These are phyloP conservation scores for Apiospora koreana DNA, from an alignment of 2,329 filamentous ascomycete species.

Conservation along the genomic window DNA sequence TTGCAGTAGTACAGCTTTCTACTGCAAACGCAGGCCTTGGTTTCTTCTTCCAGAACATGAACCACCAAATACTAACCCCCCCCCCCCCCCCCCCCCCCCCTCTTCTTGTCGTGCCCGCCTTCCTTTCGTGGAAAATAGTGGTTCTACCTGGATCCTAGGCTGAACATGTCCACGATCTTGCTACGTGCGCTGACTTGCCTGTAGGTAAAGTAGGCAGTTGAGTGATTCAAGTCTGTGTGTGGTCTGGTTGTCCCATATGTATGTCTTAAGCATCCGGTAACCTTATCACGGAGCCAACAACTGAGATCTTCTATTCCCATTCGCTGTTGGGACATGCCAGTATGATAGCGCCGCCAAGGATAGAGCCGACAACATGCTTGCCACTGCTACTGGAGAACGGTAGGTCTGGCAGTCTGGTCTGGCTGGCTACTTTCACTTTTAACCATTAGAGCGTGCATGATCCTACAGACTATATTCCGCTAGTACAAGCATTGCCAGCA, in stretches of 20 bases:
- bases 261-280: background rate
- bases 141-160: background rate
- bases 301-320: background rate
- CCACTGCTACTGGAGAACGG: background rate
- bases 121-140: background rate
- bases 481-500: constrained; percentile 4
- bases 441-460: background rate
- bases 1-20: background rate
- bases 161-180: background rate
- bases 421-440: background rate
- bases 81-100: too few species aligned
- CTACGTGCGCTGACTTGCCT: background rate
- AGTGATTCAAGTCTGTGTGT: constrained; percentile 1
- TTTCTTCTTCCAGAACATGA: background rate
- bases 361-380: background rate
- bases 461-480: background rate
- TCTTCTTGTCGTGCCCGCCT: background rate
- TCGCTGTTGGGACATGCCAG: background rate
- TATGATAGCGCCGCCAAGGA: background rate
- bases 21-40: background rate
- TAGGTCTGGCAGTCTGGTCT: background rate
- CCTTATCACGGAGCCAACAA: background rate
- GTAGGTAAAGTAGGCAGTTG: background rate
- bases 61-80: background rate
- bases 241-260: background rate